Evolutionary conservation across 2,329 filamentous ascomycete genomes (phyloP), one percentile per base, ranked within the genome.

Genomic region (Talaromyces sp.): DNA sequence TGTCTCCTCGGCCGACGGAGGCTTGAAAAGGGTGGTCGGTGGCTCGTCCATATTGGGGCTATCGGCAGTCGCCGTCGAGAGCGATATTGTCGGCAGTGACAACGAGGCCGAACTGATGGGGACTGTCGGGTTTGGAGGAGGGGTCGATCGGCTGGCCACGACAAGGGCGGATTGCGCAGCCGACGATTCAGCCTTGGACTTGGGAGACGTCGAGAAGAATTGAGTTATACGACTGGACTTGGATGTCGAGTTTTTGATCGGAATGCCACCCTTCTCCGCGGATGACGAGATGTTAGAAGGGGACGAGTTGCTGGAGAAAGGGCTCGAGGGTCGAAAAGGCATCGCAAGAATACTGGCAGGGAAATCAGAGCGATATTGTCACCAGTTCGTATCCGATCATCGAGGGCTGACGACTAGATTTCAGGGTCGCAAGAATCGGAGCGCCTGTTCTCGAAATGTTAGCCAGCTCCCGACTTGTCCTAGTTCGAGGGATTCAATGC

Each of bases 51-150:
- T 85, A 69, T 85, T 88, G 73, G 87, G 85, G 77, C 82, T 95
- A 69, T 91, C 90, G 65, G 87, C 89, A 33, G 87, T 90, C 56
- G 91, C 91, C 50, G 92, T 92, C 12, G 94, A 96, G 61, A 98
- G 84, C 50, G 92, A 96, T 72, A 98, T 97, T 59, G 89, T 94
- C 44, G 94, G 94, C 69, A 97, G 81, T 55, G 91, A 90, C 66
- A 93, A 80, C 62, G 89, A 88, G 50, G 92, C 84, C 62, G 87
- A 85, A 66, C 87, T 88, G 70, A 92, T 89, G 64, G 87, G 84
- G 62, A 85, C 83, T 47, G 87, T 68, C 36, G 68, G 64, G 83
- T 57, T 85, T 81, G 57, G 76, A 74, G 69, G 72, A 70, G 66
- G 79, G 73, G 63, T 78, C 78, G 68, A 82, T 75, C 69, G 81